Conservation (phyloP, 2,329 filamentous ascomycete species). For the Xylaria sp. region DNA sequence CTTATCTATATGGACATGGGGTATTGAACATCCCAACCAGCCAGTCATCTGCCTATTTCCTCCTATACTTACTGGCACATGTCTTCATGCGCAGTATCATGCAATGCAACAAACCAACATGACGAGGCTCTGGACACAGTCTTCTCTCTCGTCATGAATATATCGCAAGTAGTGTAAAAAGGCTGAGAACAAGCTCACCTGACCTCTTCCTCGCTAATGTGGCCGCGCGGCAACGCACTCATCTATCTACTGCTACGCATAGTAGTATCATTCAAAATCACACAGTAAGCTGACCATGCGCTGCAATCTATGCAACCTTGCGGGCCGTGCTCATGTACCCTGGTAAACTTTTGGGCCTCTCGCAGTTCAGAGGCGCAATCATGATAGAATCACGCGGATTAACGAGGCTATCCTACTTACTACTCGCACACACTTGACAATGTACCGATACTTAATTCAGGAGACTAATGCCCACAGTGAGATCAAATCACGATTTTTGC, state of each 20-base stretch:
- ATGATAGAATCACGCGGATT: not conserved
- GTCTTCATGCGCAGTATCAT: not conserved
- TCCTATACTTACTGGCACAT: not conserved
- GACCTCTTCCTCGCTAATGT: slow-evolving; percentile 1
- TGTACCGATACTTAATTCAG: not conserved
- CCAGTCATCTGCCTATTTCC: not conserved
- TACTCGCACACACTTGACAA: not conserved
- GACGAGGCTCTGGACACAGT: not conserved
- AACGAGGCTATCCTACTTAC: not conserved
- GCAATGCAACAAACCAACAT: not conserved
- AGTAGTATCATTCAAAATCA: slow-evolving; percentile 2
- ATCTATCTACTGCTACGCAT: not conserved
- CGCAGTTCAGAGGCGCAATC: slow-evolving; percentile 4
- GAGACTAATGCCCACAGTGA: not conserved
- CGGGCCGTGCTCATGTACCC: slow-evolving; percentile 1
- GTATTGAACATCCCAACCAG: not conserved
- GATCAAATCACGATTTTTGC: slow-evolving; percentile 3
- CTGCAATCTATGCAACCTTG: slow-evolving; percentile 5
- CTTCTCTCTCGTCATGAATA: not conserved
- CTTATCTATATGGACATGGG: not conserved
- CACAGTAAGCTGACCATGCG: slow-evolving; percentile 35
- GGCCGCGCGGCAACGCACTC: not conserved
- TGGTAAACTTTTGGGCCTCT: not conserved
- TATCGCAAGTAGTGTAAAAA: not conserved
- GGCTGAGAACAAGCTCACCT: not conserved